Evolutionary conservation across 148 eudicot genomes (phyloP).

Genomic region (Diospyros lotus): DNA sequence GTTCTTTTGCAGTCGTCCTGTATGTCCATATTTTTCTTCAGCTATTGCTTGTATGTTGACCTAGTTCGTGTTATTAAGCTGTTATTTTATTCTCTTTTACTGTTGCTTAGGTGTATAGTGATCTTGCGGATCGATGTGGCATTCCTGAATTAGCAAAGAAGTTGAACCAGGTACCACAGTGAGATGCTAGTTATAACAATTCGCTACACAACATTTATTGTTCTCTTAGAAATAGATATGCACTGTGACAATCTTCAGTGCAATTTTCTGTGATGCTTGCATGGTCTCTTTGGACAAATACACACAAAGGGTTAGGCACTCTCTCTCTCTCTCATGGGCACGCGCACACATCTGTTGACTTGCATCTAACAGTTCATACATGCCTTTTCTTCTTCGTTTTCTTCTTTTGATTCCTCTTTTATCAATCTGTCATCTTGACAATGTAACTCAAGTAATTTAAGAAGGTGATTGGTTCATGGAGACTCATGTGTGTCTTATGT

Average conservation of each 20-base stretch:
- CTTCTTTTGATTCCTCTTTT: neutral
- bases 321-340: neutral
- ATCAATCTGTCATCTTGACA: neutral
- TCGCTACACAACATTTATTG: constrained; percentile 2
- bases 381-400: neutral
- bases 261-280: neutral
- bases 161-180: constrained; percentile 70
- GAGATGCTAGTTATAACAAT: constrained; percentile 10
- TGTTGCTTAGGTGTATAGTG: constrained; percentile 72
- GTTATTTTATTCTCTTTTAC: constrained; percentile 4
- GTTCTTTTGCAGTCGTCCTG: constrained; percentile 90
- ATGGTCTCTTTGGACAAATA: neutral
- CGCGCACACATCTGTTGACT: neutral
- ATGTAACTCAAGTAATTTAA: neutral
- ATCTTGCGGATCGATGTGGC: constrained; percentile 91
- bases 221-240: neutral
- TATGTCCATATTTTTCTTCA: constrained; percentile 22
- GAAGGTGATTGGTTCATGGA: neutral
- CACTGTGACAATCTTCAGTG: neutral
- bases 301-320: neutral
- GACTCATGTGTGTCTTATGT: constrained; percentile 12
- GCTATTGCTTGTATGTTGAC: neutral
- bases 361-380: too few relatives aligned
- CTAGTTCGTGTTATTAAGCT: neutral
- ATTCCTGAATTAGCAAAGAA: constrained; percentile 90